Evolutionary conservation across 2,329 filamentous ascomycete genomes (phyloP).

Genomic region (Pyricularia sp.): DNA sequence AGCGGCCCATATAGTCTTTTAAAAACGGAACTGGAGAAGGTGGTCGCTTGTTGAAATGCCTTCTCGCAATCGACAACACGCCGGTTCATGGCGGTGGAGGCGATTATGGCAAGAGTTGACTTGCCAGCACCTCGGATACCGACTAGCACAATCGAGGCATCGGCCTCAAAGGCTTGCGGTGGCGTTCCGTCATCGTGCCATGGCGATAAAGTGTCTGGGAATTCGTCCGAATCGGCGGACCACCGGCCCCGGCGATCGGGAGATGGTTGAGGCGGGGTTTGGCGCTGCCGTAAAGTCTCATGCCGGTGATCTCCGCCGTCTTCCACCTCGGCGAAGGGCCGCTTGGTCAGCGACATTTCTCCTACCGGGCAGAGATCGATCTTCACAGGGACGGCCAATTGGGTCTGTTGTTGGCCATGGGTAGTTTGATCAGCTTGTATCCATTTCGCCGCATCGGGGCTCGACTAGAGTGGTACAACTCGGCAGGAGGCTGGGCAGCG

Average conservation of each 20-base stretch:
- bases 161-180: conserved; percentile 33
- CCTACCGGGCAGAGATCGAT: conserved; percentile 18
- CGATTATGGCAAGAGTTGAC: conserved; percentile 66
- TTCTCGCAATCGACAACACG: conserved; percentile 61
- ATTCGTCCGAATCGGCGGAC: not conserved
- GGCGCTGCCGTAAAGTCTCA: not conserved
- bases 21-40: conserved; percentile 52
- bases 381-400: not conserved
- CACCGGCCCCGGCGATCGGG: not conserved
- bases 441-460: not conserved
- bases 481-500: not conserved
- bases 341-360: conserved; percentile 20
- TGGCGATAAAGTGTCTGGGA: not conserved
- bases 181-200: not conserved
- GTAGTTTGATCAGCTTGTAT: not conserved
- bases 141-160: conserved; percentile 64
- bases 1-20: conserved; percentile 51
- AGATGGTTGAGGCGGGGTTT: not conserved
- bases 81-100: conserved; percentile 59
- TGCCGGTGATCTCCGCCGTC: not conserved
- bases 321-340: conserved; percentile 24
- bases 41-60: conserved; percentile 55
- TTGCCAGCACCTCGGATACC: conserved; percentile 69
- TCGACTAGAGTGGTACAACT: not conserved
- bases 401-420: not conserved